Conservation (phyloP, 306 rosid species). For the Gleditsia sinensis region DNA sequence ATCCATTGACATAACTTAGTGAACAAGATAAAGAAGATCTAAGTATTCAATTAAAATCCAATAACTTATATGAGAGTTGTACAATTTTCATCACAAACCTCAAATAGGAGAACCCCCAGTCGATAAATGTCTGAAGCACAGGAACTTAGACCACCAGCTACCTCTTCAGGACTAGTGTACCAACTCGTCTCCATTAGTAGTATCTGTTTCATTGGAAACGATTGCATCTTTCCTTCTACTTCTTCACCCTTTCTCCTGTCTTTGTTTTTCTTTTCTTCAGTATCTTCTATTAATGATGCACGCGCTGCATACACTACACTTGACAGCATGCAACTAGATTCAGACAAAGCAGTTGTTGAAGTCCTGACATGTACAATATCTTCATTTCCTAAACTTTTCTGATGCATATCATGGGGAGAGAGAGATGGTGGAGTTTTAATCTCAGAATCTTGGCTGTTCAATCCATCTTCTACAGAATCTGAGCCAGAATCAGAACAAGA, state of each 20-base stretch:
- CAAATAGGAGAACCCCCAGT: conserved; percentile 94
- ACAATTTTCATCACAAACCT: conserved; percentile 51
- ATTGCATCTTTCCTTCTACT: conserved; percentile 68
- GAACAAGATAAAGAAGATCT: conserved; percentile 32
- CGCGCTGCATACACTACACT: conserved; percentile 72
- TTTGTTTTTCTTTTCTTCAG: conserved; percentile 63
- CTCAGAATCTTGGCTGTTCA: conserved; percentile 53
- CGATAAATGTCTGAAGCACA: conserved; percentile 89
- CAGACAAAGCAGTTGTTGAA: conserved; percentile 61
- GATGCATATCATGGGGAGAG: conserved; percentile 47
- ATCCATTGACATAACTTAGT: conserved; percentile 5
- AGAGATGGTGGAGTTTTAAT: conserved; percentile 48
- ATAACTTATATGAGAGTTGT: conserved; percentile 13
- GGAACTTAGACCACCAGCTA: conserved; percentile 55
- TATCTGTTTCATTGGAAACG: conserved; percentile 95
- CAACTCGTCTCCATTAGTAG: conserved; percentile 82
- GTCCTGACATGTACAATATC: conserved; percentile 49
- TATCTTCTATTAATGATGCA: conserved; percentile 62
- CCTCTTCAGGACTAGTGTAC: conserved; percentile 95
- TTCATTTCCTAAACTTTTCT: conserved; percentile 59
- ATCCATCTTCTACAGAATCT: conserved; percentile 71
- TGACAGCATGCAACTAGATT: conserved; percentile 83
- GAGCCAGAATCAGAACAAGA: conserved; percentile 95
- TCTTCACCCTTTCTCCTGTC: conserved; percentile 63
- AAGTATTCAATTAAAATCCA: conserved; percentile 28